Evolutionary conservation across 1,284 basidiomycete genomes (phyloP).

Genomic region (Ceraceosorus bombacis): DNA sequence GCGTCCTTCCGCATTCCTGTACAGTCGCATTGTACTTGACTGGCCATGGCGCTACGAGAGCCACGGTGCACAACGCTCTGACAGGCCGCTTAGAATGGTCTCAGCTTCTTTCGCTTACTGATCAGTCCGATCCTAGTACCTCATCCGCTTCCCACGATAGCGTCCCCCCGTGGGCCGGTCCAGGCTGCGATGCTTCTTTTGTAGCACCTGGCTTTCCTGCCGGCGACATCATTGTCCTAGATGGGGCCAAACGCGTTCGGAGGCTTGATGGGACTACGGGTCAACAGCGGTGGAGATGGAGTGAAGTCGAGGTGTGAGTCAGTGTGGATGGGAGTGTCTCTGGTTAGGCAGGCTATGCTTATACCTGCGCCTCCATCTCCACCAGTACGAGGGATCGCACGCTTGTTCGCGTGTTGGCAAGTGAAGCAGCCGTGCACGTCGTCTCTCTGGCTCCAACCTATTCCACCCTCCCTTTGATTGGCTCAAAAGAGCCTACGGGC

Average conservation of each 20-base stretch:
- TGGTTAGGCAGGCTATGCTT: neutral
- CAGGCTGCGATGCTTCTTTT: constrained; percentile 29
- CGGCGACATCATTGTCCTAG: constrained; percentile 25
- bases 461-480: constrained; percentile 1
- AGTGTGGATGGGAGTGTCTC: constrained; percentile 2
- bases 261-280: constrained; percentile 13
- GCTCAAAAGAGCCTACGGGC: neutral
- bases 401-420: no score
- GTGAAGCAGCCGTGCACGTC: neutral
- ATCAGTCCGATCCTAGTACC: constrained; percentile 4
- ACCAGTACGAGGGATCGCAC: no score
- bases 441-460: constrained; percentile 5
- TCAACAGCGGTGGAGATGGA: neutral
- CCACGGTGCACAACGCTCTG: constrained; percentile 63
- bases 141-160: neutral
- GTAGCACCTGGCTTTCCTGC: constrained; percentile 15
- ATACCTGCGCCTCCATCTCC: no score
- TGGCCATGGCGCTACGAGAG: constrained; percentile 63
- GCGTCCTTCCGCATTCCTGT: neutral
- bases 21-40: constrained; percentile 61
- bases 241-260: constrained; percentile 26
- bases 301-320: constrained; percentile 15
- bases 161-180: constrained; percentile 18
- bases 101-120: constrained; percentile 6
- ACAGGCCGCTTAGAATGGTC: constrained; percentile 62